Percentiles rank a stretch among this genome's conserved stretches.
Evolutionary conservation across 345 rosid genomes (phyloP).

Genomic region (Melaleuca quinquenervia): DNA sequence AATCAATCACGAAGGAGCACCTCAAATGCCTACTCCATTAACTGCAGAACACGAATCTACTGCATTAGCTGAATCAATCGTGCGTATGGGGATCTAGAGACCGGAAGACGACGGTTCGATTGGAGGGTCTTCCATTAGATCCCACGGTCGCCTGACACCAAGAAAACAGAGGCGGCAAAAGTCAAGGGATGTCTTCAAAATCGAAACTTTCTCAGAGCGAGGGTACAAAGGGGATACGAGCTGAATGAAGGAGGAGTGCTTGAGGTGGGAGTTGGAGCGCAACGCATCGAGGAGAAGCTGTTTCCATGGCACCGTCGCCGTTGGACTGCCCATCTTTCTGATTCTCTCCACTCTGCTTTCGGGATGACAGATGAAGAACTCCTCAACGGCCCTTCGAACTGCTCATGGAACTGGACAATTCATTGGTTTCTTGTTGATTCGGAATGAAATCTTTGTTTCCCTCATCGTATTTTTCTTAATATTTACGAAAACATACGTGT

Average conservation of each 20-base stretch:
- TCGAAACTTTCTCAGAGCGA: background rate
- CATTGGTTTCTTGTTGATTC: background rate
- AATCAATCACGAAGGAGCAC: background rate
- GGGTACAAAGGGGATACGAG: slow-evolving; percentile 17
- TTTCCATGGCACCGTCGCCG: slow-evolving; percentile 63
- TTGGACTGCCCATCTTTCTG: background rate
- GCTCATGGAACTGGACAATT: background rate
- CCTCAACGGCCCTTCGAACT: too few relatives aligned
- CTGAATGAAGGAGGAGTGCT: slow-evolving; percentile 58
- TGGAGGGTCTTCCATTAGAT: slow-evolving; percentile 64
- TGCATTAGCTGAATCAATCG: background rate
- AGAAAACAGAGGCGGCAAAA: background rate
- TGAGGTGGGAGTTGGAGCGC: slow-evolving; percentile 54
- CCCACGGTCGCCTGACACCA: slow-evolving; percentile 66
- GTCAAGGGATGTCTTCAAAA: background rate
- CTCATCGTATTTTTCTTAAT: background rate
- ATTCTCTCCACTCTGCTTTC: background rate
- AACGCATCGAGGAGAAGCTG: slow-evolving; percentile 63
- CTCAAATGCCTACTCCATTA: background rate
- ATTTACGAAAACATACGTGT: background rate
- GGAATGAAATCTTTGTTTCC: background rate
- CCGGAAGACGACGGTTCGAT: slow-evolving; percentile 89
- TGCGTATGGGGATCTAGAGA: background rate
- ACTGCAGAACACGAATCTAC: background rate
- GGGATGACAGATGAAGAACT: background rate